phyloP scores from a whole-genome alignment of 177 flowering plant genomes.

The Vitis hybrid region DNA sequence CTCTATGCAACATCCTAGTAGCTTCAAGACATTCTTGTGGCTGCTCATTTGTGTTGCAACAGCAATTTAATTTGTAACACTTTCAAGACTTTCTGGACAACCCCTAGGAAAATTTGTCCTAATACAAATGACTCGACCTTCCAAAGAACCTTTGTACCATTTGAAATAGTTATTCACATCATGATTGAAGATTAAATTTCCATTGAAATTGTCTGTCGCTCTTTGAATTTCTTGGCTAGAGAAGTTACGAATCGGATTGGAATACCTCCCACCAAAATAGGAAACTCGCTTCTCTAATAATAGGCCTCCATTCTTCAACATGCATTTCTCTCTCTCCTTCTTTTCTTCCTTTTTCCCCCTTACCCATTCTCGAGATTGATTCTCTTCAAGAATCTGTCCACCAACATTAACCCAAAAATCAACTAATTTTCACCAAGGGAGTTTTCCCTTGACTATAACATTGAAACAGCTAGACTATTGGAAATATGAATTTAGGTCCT shows the following conservation, averaged over 20 bases:
- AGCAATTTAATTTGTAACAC: not conserved
- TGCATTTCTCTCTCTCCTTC: not conserved
- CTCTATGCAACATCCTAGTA: constrained; percentile 21
- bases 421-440: too few species aligned
- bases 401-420: too few species aligned
- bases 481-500: too few species aligned
- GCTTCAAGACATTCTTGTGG: constrained; percentile 16
- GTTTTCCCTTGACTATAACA: too few species aligned
- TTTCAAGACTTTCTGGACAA: not conserved
- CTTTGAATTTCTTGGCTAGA: constrained; percentile 1
- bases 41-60: not conserved
- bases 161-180: not conserved
- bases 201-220: constrained; percentile 10
- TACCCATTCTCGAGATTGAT: too few species aligned
- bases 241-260: constrained; percentile 8
- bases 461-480: too few species aligned
- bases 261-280: not conserved
- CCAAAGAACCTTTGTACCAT: constrained; percentile 5
- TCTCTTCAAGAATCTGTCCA: too few species aligned
- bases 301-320: not conserved
- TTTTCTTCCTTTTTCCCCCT: too few species aligned
- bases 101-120: not conserved
- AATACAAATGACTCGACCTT: not conserved
- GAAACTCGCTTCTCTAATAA: constrained; percentile 4
- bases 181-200: not conserved